These are phyloP conservation scores for Polyporus arcularius DNA, from an alignment of 768 basidiomycete genomes.

Conservation along the genomic window DNA sequence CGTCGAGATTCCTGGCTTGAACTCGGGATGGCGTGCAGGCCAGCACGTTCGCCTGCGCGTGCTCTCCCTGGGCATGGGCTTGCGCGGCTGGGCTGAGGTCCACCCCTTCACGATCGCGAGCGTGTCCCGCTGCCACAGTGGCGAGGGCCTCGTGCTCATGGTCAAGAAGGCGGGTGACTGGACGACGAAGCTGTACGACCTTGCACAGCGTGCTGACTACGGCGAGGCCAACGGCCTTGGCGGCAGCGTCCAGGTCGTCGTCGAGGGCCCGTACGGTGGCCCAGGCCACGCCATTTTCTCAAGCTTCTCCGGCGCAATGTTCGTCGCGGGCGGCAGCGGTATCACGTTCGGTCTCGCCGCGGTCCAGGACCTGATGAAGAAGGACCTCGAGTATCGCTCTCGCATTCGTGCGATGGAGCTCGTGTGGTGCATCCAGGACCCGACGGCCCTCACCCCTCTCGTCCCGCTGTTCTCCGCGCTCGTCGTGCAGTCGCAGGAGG, in stretches of 20 bases:
- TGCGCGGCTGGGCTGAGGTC: conserved; percentile 41
- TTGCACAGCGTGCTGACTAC: conserved; percentile 39
- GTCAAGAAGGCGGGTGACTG: conserved; percentile 53
- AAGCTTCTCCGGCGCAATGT: conserved; percentile 53
- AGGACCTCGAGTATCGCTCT: conserved; percentile 35
- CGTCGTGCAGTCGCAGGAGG: conserved; percentile 33
- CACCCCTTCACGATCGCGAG: conserved; percentile 41
- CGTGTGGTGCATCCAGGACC: conserved; percentile 54
- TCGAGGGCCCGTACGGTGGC: conserved; percentile 60
- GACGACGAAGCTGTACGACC: conserved; percentile 45
- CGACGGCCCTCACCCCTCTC: conserved; percentile 39
- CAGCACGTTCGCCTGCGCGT: conserved; percentile 60
- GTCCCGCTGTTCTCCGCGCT: conserved; percentile 40
- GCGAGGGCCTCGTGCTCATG: conserved; percentile 49
- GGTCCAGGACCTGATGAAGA: conserved; percentile 54
- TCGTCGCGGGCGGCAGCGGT: conserved; percentile 63
- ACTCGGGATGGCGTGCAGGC: conserved; percentile 58
- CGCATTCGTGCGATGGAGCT: conserved; percentile 49
- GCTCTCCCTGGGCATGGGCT: conserved; percentile 41
- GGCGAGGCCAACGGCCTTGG: conserved; percentile 31
- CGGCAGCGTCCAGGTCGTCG: conserved; percentile 38
- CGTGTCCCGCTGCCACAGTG: conserved; percentile 29
- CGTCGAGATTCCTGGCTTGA: conserved; percentile 45
- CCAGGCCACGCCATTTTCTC: conserved; percentile 47
- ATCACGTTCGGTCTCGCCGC: conserved; percentile 55